Conservation (phyloP, 1,139 yeast genomes). For the Debaryomyces fabryi region DNA sequence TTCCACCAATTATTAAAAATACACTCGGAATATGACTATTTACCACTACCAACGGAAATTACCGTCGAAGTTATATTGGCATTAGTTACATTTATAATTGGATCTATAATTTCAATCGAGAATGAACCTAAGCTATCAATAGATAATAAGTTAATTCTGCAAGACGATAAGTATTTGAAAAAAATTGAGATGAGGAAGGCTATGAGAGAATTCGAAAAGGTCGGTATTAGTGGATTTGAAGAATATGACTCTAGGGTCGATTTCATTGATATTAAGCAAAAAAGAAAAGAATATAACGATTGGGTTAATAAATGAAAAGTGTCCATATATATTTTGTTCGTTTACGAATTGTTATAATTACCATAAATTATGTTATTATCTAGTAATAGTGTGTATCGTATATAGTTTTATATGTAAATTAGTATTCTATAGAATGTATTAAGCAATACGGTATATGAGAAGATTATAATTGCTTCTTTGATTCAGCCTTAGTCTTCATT, state of each 20-base stretch:
- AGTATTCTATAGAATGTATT: not conserved
- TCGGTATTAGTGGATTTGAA: slow-evolving; percentile 49
- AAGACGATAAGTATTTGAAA: slow-evolving; percentile 34
- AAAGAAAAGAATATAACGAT: slow-evolving; percentile 43
- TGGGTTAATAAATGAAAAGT: slow-evolving; percentile 30
- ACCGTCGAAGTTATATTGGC: slow-evolving; percentile 46
- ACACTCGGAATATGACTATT: slow-evolving; percentile 17
- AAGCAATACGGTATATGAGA: not conserved
- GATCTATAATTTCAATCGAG: slow-evolving; percentile 32
- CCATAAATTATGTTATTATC: not conserved
- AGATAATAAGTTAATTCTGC: slow-evolving; percentile 23
- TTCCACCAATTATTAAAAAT: slow-evolving; percentile 42
- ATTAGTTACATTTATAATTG: slow-evolving; percentile 38
- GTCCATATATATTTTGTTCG: not conserved
- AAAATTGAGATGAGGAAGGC: slow-evolving; percentile 53
- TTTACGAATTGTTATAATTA: not conserved
- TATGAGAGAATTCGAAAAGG: slow-evolving; percentile 42
- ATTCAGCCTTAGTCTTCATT: slow-evolving; percentile 24
- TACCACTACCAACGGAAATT: slow-evolving; percentile 41
- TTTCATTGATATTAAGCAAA: slow-evolving; percentile 45
- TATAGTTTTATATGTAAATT: not conserved
- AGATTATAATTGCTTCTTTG: slow-evolving; percentile 7
- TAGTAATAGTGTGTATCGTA: not conserved
- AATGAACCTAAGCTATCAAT: slow-evolving; percentile 27
- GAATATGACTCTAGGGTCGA: slow-evolving; percentile 45